These are phyloP conservation scores for Globisporangium echinulatum DNA, from an alignment of 352 stramenopile species.

Conservation along the genomic window DNA sequence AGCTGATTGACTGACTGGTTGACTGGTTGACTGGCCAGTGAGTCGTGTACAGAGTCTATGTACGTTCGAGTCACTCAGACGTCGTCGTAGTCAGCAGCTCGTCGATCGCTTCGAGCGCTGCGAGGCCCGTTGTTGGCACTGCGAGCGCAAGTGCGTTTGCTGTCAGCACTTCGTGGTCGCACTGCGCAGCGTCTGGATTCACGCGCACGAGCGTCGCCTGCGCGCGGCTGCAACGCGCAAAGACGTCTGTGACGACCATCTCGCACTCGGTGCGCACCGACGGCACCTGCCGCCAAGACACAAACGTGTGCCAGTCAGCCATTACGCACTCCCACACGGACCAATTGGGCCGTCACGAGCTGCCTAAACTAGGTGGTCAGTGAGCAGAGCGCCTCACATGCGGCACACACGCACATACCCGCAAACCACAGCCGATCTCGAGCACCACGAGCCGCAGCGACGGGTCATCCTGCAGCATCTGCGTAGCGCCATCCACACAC, in stretches of 20 bases:
- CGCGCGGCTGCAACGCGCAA: slow-evolving; percentile 33
- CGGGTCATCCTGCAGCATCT: slow-evolving; percentile 70
- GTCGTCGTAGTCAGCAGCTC: neutral
- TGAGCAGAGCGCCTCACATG: neutral
- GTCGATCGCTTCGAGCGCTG: slow-evolving; percentile 56
- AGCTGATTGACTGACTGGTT: too few relatives aligned
- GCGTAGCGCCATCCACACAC: neutral
- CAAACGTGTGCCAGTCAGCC: neutral
- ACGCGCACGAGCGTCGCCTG: slow-evolving; percentile 70
- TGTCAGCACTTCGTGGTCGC: slow-evolving; percentile 41
- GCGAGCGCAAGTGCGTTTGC: slow-evolving; percentile 37
- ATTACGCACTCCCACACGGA: too few relatives aligned
- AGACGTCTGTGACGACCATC: slow-evolving; percentile 70
- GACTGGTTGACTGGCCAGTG: too few relatives aligned
- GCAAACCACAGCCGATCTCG: slow-evolving; percentile 77
- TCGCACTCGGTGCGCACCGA: slow-evolving; percentile 76
- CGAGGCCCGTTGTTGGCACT: slow-evolving; percentile 42
- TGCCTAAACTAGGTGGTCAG: too few relatives aligned
- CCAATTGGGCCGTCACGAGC: too few relatives aligned
- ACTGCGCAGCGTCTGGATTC: slow-evolving; percentile 63
- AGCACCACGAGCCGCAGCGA: slow-evolving; percentile 62
- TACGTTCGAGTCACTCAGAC: neutral
- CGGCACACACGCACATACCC: slow-evolving; percentile 28
- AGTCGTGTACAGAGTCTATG: too few relatives aligned
- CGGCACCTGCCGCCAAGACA: slow-evolving; percentile 36